Evolutionary conservation across 176 grass and related monocot species (phyloP).

Genomic region (Areca catechu): DNA sequence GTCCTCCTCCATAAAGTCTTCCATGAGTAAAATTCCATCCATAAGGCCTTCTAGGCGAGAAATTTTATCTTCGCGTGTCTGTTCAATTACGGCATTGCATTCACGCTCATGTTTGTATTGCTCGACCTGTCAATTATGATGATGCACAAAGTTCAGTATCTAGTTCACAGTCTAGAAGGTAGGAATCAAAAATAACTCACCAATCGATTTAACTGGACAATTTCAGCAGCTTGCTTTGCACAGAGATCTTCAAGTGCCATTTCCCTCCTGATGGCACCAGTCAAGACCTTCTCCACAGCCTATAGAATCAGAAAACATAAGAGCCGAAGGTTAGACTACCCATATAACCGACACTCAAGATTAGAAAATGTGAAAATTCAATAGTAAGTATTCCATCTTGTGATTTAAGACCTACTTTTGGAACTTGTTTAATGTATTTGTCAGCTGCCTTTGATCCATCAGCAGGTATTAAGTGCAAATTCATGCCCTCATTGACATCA

Average conservation of each 20-base stretch:
- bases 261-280: constrained; percentile 91
- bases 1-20: constrained; percentile 86
- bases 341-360: too few species aligned
- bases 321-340: too few species aligned
- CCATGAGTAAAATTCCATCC: constrained; percentile 84
- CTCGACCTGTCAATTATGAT: constrained; percentile 47
- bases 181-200: constrained; percentile 24
- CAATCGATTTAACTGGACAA: constrained; percentile 76
- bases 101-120: constrained; percentile 96
- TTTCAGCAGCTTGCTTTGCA: constrained; percentile 74
- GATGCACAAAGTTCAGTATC: constrained; percentile 1
- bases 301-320: constrained; percentile 9
- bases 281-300: constrained; percentile 88
- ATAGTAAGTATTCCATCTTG: not conserved
- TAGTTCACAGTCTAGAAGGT: not conserved
- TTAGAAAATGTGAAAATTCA: too few species aligned
- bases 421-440: constrained; percentile 47
- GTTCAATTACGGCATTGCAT: constrained; percentile 89
- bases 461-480: constrained; percentile 50
- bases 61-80: constrained; percentile 89
- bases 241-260: constrained; percentile 84
- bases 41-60: constrained; percentile 90
- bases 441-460: constrained; percentile 36
- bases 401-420: constrained; percentile 45
- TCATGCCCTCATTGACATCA: constrained; percentile 32